Conservation (phyloP, 225 moss, liverwort and hornwort genomes). For the Polytrichum commune region DNA sequence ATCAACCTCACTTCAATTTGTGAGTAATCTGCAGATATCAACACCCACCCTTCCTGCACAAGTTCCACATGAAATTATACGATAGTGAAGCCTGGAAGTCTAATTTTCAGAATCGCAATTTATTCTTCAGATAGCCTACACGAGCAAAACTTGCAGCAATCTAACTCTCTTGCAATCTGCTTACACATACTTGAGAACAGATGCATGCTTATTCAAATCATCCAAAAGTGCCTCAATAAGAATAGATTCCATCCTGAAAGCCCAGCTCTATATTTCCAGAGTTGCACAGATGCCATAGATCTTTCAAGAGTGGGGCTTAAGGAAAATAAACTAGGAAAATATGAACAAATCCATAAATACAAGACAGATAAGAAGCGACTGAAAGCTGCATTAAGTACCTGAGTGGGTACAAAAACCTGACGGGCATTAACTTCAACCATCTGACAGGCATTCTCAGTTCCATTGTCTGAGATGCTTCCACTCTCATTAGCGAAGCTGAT, state of each 20-base stretch:
- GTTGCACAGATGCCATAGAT: no score
- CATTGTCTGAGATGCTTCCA: conserved; percentile 25
- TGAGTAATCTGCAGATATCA: conserved; percentile 94
- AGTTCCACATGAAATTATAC: conserved; percentile 1
- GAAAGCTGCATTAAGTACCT: conserved; percentile 37
- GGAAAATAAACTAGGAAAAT: no score
- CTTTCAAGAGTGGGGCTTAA: no score
- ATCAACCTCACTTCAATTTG: conserved; percentile 91
- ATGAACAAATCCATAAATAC: no score
- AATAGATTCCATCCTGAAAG: no score
- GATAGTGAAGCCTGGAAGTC: background rate
- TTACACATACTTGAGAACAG: no score
- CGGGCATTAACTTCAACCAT: conserved; percentile 73
- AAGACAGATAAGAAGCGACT: no score
- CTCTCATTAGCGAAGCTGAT: conserved; percentile 52
- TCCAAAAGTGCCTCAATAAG: no score
- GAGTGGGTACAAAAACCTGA: conserved; percentile 79
- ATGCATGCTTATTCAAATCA: no score
- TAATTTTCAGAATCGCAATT: background rate
- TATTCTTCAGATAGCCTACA: background rate
- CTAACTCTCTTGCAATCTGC: no score
- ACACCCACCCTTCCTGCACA: conserved; percentile 80
- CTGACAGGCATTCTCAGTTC: conserved; percentile 17
- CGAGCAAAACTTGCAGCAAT: no score
- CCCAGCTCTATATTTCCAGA: no score